Evolutionary conservation across 257 asterid species (phyloP).

Genomic region (Nicotiana benthamiana): DNA sequence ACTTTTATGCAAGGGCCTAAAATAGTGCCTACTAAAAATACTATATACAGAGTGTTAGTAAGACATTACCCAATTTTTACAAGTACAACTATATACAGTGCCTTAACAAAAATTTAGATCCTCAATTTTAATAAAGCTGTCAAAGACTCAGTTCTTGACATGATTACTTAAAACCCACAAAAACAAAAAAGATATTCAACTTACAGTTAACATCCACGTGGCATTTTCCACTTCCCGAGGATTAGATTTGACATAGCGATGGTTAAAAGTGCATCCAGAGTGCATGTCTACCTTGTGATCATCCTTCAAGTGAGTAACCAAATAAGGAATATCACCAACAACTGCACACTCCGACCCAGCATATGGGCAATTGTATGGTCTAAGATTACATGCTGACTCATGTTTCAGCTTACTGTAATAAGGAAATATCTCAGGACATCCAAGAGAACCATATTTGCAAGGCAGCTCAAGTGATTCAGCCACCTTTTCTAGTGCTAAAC

Average conservation of each 20-base stretch:
- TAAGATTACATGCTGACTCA: slow-evolving; percentile 65
- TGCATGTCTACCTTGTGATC: slow-evolving; percentile 94
- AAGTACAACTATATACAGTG: not conserved
- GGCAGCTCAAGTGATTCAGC: slow-evolving; percentile 93
- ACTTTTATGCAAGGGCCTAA: not conserved
- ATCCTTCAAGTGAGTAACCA: slow-evolving; percentile 75
- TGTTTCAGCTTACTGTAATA: slow-evolving; percentile 84
- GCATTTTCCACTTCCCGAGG: slow-evolving; percentile 95
- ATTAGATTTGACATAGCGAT: slow-evolving; percentile 85
- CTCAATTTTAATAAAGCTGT: not conserved
- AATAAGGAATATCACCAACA: slow-evolving; percentile 64
- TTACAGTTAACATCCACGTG: slow-evolving; percentile 92
- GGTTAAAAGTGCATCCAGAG: slow-evolving; percentile 87
- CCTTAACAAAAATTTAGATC: not conserved
- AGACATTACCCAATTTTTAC: not conserved
- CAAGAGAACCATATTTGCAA: slow-evolving; percentile 66
- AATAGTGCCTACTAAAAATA: not conserved
- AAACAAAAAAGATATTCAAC: slow-evolving; percentile 17
- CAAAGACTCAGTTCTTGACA: not conserved
- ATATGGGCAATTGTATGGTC: slow-evolving; percentile 84
- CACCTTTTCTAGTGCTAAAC: slow-evolving; percentile 85
- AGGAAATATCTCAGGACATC: slow-evolving; percentile 87
- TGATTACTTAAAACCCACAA: not conserved
- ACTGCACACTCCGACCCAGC: slow-evolving; percentile 88
- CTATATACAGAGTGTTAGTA: not conserved